Evolutionary conservation across 2,329 filamentous ascomycete species (phyloP).

Genomic region (Elsinoe necatrix): DNA sequence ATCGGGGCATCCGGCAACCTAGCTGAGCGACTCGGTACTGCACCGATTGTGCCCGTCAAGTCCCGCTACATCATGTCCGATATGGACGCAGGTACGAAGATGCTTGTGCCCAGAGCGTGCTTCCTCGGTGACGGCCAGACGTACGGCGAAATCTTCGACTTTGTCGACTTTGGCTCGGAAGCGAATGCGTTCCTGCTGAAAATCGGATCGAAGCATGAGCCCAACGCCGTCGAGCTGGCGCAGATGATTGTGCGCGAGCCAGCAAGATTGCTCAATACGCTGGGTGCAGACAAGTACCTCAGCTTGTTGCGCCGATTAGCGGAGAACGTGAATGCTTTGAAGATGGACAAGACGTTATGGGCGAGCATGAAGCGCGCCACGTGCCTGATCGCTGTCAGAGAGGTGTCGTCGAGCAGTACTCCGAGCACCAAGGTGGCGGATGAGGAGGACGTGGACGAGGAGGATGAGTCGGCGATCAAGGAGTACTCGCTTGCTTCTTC

Average conservation of each 20-base stretch:
- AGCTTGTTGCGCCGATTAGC: slow-evolving; percentile 73
- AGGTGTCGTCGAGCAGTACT: slow-evolving; percentile 49
- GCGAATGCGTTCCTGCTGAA: slow-evolving; percentile 83
- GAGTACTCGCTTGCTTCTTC: slow-evolving; percentile 72
- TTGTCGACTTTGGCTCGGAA: slow-evolving; percentile 83
- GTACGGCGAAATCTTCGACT: slow-evolving; percentile 91
- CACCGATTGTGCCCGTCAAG: slow-evolving; percentile 63
- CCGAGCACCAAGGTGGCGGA: slow-evolving; percentile 47
- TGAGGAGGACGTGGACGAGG: slow-evolving; percentile 35
- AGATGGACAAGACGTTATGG: slow-evolving; percentile 70
- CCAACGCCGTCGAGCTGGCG: slow-evolving; percentile 78
- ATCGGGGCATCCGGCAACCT: slow-evolving; percentile 50
- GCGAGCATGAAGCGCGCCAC: slow-evolving; percentile 63
- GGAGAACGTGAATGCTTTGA: slow-evolving; percentile 60
- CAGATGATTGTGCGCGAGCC: slow-evolving; percentile 76
- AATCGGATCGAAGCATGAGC: slow-evolving; percentile 84
- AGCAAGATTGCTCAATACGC: slow-evolving; percentile 66
- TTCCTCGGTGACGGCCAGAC: slow-evolving; percentile 67
- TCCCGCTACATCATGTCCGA: slow-evolving; percentile 29
- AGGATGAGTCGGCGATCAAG: slow-evolving; percentile 49
- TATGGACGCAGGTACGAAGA: slow-evolving; percentile 38
- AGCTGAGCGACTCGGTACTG: slow-evolving; percentile 52
- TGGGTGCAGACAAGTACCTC: slow-evolving; percentile 82
- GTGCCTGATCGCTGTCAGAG: slow-evolving; percentile 77
- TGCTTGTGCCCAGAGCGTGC: slow-evolving; percentile 61